These are phyloP conservation scores for Chondrus crispus DNA, from an alignment of 23 red algal species.

Conservation along the genomic window DNA sequence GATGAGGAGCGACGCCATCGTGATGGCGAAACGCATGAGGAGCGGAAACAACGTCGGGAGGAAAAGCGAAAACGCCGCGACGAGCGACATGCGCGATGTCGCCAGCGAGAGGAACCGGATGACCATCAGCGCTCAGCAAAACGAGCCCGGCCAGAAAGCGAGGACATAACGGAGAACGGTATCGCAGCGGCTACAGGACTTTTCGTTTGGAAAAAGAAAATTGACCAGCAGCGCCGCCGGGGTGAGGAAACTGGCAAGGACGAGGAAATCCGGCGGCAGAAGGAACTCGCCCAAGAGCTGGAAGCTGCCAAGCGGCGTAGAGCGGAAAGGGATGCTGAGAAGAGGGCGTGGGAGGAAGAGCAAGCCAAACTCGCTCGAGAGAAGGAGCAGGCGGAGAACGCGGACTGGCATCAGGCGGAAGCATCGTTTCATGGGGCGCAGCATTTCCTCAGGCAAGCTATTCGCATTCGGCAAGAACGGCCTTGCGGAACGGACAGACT, in stretches of 20 bases:
- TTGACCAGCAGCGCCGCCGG: slow-evolving; percentile 28
- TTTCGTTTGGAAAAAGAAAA: slow-evolving; percentile 87
- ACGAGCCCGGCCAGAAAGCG: neutral
- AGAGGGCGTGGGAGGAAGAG: slow-evolving; percentile 51
- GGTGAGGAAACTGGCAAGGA: slow-evolving; percentile 14
- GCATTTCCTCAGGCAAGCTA: slow-evolving; percentile 71
- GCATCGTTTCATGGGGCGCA: slow-evolving; percentile 72
- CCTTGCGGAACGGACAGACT: slow-evolving; percentile 32
- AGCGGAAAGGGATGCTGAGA: slow-evolving; percentile 46
- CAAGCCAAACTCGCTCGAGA: neutral
- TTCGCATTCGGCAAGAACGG: slow-evolving; percentile 59
- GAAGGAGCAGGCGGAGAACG: slow-evolving; percentile 50
- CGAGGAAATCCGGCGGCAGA: slow-evolving; percentile 33
- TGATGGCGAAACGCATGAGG: neutral
- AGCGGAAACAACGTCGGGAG: neutral
- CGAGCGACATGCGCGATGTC: neutral
- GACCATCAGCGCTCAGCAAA: neutral
- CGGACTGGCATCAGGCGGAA: slow-evolving; percentile 48
- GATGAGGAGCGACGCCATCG: neutral
- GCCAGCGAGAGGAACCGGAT: neutral
- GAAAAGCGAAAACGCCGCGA: neutral
- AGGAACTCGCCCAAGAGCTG: slow-evolving; percentile 43
- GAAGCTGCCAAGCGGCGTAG: slow-evolving; percentile 52
- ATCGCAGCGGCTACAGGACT: neutral
- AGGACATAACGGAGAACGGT: neutral